phyloP scores from a whole-genome alignment of 139 green algal genomes.

The Gonium pectorale region DNA sequence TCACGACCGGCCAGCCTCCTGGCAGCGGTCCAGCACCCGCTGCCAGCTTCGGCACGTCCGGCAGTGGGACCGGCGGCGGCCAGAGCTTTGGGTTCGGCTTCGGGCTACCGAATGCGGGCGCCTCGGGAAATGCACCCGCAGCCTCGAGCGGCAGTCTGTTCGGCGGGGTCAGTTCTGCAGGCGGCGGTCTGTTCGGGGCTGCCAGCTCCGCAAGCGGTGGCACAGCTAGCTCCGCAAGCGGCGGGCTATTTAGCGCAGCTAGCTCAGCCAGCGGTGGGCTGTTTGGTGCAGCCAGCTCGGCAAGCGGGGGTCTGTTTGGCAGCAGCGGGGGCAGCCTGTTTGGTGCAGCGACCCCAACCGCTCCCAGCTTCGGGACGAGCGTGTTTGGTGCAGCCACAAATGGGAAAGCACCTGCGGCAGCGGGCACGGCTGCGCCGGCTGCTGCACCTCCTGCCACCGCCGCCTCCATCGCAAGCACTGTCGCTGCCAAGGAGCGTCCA shows the following conservation, averaged over 20 bases:
- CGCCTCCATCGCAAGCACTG: background rate
- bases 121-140: background rate
- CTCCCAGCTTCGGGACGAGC: background rate
- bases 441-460: background rate
- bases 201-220: too few relatives aligned
- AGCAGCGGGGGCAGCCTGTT: background rate
- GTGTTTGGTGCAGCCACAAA: background rate
- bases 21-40: too few relatives aligned
- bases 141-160: background rate
- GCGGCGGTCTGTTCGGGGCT: background rate
- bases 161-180: too few relatives aligned
- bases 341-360: background rate
- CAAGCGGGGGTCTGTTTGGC: too few relatives aligned
- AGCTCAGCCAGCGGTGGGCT: background rate
- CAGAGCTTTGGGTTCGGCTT: slow-evolving; percentile 16
- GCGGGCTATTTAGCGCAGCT: background rate
- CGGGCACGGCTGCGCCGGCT: background rate
- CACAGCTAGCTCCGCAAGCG: background rate
- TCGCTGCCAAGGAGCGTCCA: background rate
- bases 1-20: slow-evolving; percentile 3
- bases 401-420: background rate
- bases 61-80: background rate
- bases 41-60: background rate
- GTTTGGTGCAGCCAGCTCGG: background rate
- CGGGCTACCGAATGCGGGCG: background rate